phyloP scores from a whole-genome alignment of 805 yeast species.

The Maudiozyma pseudohumilis region DNA sequence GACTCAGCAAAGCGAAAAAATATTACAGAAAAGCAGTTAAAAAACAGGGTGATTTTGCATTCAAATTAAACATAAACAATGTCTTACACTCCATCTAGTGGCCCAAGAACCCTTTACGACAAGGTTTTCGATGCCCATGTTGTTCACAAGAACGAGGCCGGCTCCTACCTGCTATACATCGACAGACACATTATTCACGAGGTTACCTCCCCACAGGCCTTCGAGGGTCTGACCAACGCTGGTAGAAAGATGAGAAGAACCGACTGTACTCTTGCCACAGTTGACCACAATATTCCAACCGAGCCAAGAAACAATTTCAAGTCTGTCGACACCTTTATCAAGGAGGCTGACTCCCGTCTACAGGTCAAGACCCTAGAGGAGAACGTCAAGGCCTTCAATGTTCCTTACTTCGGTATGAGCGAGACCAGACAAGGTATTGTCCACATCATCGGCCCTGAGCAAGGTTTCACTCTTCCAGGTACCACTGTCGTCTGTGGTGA shows the following conservation, averaged over 20 bases:
- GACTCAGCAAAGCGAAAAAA: too few species aligned
- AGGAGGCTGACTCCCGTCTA: slow-evolving; percentile 82
- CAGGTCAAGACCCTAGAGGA: slow-evolving; percentile 90
- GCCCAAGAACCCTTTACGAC: slow-evolving; percentile 78
- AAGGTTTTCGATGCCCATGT: slow-evolving; percentile 93
- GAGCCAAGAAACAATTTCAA: slow-evolving; percentile 71
- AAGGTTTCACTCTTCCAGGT: slow-evolving; percentile 97
- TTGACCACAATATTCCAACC: slow-evolving; percentile 96
- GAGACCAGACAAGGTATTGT: slow-evolving; percentile 97
- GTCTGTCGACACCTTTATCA: slow-evolving; percentile 67
- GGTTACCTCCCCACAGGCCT: slow-evolving; percentile 98
- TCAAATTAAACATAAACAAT: background rate
- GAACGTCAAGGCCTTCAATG: slow-evolving; percentile 81
- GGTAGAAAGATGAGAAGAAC: slow-evolving; percentile 82
- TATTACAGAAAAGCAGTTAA: background rate
- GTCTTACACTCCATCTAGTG: slow-evolving; percentile 27
- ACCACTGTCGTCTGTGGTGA: slow-evolving; percentile 99
- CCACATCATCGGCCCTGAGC: slow-evolving; percentile 98
- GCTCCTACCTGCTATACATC: slow-evolving; percentile 78
- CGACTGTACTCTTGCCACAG: slow-evolving; percentile 91
- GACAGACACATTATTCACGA: slow-evolving; percentile 98
- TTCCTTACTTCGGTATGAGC: slow-evolving; percentile 89
- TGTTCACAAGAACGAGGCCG: slow-evolving; percentile 81
- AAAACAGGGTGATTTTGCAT: too few species aligned
- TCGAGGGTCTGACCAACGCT: slow-evolving; percentile 86